Percentiles rank a stretch among this genome's conserved stretches.
phyloP scores from a whole-genome alignment of 371 early-diverging fungal species.

The Mucor circinelloides region DNA sequence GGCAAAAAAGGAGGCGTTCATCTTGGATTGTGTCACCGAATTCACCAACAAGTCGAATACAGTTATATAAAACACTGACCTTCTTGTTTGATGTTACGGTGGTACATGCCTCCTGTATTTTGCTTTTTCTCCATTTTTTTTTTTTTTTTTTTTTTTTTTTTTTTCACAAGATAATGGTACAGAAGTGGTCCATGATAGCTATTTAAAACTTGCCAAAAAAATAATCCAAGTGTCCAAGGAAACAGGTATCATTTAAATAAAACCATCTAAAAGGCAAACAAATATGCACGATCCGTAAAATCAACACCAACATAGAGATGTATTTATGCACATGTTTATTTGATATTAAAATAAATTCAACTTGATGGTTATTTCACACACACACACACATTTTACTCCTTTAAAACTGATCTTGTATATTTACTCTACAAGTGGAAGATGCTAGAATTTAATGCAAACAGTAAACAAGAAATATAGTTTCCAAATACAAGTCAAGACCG shows the following conservation, averaged over 20 bases:
- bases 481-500: neutral
- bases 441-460: neutral
- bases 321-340: neutral
- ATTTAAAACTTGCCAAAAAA: neutral
- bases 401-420: neutral
- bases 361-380: neutral
- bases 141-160: too few species aligned
- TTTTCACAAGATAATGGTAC: neutral
- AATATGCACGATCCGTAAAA: neutral
- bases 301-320: neutral
- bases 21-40: neutral
- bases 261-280: neutral
- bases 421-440: neutral
- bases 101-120: neutral
- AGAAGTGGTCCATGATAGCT: neutral
- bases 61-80: neutral
- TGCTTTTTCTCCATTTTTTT: neutral
- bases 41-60: neutral
- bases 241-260: neutral
- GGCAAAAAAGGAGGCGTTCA: neutral
- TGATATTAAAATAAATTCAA: constrained; percentile 1
- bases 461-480: neutral
- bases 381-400: neutral
- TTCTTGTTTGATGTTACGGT: neutral
- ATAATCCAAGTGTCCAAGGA: neutral